Evolutionary conservation across 139 green algal species (phyloP), one percentile per base, ranked within the genome.

Genomic region (Deuterostichococcus epilithicus): DNA sequence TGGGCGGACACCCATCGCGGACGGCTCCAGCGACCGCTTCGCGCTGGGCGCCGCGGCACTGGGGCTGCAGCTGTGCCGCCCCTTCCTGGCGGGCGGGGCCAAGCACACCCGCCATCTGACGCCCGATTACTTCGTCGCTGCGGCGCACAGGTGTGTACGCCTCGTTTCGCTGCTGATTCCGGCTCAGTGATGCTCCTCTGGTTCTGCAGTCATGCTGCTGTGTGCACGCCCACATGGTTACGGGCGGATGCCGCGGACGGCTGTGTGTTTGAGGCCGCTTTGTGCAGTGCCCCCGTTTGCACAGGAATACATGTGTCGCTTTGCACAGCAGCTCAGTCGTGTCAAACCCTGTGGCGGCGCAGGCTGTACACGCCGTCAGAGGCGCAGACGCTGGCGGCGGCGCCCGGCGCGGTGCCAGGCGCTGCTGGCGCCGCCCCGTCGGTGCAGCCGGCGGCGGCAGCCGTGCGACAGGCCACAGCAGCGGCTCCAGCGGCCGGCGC

Each of bases 21-120:
- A n/a, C 38, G 68, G 63, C 35, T 58, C 32, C 33, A 39, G 8
- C 8, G 82, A 87, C n/a, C 60, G 45, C 15, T 86, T 86, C 59
- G 68, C 78, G 60, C 8, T 86, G 45, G 82, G 82, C 38, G 39
- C 34, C 23, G 37, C 73, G 34, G 65, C 76, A 1, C 38, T 83
- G 23, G 59, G 59, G 39, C 77, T 87, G 59, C 74, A 76, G 63
- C 83, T 87, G 60, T 86, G 82, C 80, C 75, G 80, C 45, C 80
- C 80, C 47, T 86, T 87, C 58, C 59, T 86, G 45, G 70, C 63
- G 45, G 75, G 47, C 28, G 37, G 74, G 0, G 80, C 80, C 3
- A 83, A 86, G 68, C 47, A 80, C 73, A 52, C 76, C 3, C 4
- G 22, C 32, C 71, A 72, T 42, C 76, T 87, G 69, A 59, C 83